Evolutionary conservation across 31 red algal species (phyloP).

Genomic region (Bonnemaisonia californica): DNA sequence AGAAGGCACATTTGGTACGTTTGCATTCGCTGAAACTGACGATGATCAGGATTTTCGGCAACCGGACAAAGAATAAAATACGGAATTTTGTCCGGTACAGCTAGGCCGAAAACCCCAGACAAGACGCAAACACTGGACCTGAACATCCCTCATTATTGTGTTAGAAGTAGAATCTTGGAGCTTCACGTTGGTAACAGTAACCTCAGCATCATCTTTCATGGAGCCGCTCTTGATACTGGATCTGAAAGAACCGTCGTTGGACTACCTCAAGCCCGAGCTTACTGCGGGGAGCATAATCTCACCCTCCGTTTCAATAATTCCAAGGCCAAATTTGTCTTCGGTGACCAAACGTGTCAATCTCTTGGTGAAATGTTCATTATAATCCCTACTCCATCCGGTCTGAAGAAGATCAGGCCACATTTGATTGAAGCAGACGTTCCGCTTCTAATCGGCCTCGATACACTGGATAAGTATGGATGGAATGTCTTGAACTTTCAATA

Average conservation of each 20-base stretch:
- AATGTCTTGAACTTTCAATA: constrained; percentile 7
- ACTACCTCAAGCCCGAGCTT: constrained; percentile 7
- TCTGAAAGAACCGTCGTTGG: background rate
- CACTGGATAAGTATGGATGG: constrained; percentile 8
- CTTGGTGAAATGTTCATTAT: background rate
- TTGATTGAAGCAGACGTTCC: constrained; percentile 7
- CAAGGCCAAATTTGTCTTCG: background rate
- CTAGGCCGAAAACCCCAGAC: too few relatives aligned
- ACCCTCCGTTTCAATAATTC: background rate
- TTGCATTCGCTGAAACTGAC: too few relatives aligned
- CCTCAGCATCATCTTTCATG: too few relatives aligned
- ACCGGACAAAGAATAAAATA: too few relatives aligned
- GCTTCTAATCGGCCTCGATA: constrained; percentile 18
- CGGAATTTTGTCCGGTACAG: too few relatives aligned
- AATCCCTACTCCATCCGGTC: background rate
- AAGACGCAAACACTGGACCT: too few relatives aligned
- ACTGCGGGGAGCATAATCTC: constrained; percentile 10
- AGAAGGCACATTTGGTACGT: too few relatives aligned
- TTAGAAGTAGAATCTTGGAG: too few relatives aligned
- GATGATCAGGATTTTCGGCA: too few relatives aligned
- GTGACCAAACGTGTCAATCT: background rate
- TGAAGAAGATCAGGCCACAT: background rate
- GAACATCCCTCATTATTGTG: too few relatives aligned
- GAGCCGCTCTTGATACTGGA: constrained; percentile 12
- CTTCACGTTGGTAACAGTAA: too few relatives aligned